A percentile compares a stretch with the other conserved stretches of the same genome.
These are phyloP conservation scores for Boletus reticulatus DNA, from an alignment of 768 basidiomycete species.

Conservation along the genomic window DNA sequence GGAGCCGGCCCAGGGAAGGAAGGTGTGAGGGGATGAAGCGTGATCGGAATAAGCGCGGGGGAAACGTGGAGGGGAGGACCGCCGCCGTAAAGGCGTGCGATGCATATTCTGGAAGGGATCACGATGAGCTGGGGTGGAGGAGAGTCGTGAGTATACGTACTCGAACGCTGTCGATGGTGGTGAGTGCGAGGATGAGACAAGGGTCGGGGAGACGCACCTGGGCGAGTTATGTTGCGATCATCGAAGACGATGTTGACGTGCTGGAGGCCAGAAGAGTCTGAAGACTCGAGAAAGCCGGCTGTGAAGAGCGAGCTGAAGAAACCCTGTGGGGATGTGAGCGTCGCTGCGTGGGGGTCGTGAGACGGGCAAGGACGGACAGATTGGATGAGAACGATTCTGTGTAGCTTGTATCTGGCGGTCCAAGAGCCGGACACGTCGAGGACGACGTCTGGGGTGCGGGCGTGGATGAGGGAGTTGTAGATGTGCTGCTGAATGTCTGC, in stretches of 20 bases:
- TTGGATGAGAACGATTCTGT: slow-evolving; percentile 86
- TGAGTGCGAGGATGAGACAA: neutral
- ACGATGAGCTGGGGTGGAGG: slow-evolving; percentile 10
- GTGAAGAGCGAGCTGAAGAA: slow-evolving; percentile 91
- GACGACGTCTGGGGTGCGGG: slow-evolving; percentile 74
- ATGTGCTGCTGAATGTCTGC: slow-evolving; percentile 70
- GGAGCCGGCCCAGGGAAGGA: slow-evolving; percentile 44
- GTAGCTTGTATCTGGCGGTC: slow-evolving; percentile 74
- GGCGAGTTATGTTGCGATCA: slow-evolving; percentile 84
- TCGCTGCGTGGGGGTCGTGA: neutral
- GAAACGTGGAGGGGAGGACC: slow-evolving; percentile 74
- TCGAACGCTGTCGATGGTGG: slow-evolving; percentile 67
- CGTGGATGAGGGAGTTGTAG: slow-evolving; percentile 69
- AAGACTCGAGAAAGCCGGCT: slow-evolving; percentile 69
- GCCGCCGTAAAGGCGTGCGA: slow-evolving; percentile 84
- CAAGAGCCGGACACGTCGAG: slow-evolving; percentile 65
- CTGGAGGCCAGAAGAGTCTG: slow-evolving; percentile 33
- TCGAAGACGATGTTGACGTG: slow-evolving; percentile 73
- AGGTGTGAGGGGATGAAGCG: slow-evolving; percentile 68
- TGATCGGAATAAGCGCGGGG: slow-evolving; percentile 60
- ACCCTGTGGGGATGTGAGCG: slow-evolving; percentile 46
- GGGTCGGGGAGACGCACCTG: slow-evolving; percentile 51
- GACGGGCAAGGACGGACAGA: slow-evolving; percentile 48
- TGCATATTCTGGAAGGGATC: slow-evolving; percentile 60
- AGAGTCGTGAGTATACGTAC: slow-evolving; percentile 45